phyloP scores from a whole-genome alignment of 805 yeast species.

The Jamesozyma jinghongensis region DNA sequence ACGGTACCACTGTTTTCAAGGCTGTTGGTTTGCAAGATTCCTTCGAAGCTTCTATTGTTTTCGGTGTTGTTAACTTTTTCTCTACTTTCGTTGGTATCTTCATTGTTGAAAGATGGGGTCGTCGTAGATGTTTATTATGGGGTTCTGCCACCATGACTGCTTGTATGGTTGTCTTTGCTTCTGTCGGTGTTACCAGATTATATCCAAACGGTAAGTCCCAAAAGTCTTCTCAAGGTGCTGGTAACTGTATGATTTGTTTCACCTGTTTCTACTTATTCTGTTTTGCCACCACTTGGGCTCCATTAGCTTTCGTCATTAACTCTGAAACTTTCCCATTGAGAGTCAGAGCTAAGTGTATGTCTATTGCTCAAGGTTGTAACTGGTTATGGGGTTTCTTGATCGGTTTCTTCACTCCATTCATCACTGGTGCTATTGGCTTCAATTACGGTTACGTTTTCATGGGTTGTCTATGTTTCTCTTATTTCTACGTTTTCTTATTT shows the following conservation, averaged over 20 bases:
- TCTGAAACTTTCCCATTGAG: constrained; percentile 67
- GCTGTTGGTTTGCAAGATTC: constrained; percentile 2
- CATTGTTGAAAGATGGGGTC: constrained; percentile 1
- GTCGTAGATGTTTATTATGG: constrained; percentile 2
- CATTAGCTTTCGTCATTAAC: constrained; percentile 36
- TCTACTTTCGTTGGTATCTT: constrained; percentile 1
- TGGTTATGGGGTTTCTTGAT: constrained; percentile 44
- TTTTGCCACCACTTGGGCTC: constrained; percentile 2
- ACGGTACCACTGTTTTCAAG: constrained; percentile 2
- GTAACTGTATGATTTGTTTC: constrained; percentile 1
- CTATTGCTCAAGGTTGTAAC: constrained; percentile 50
- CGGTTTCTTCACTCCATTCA: constrained; percentile 1
- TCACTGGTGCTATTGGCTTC: constrained; percentile 1
- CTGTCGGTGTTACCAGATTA: constrained; percentile 1
- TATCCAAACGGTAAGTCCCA: not conserved
- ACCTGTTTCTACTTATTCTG: constrained; percentile 2
- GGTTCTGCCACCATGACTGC: constrained; percentile 1
- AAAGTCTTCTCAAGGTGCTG: not conserved
- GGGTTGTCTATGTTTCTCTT: constrained; percentile 25
- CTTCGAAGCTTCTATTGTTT: constrained; percentile 1
- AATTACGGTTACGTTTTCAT: constrained; percentile 2
- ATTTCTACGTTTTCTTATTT: constrained; percentile 57
- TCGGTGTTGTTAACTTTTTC: constrained; percentile 1
- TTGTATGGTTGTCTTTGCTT: constrained; percentile 2
- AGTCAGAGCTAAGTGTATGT: constrained; percentile 48